These are phyloP conservation scores for Irpex rosettiformis DNA, from an alignment of 1,284 basidiomycete species.

Conservation along the genomic window DNA sequence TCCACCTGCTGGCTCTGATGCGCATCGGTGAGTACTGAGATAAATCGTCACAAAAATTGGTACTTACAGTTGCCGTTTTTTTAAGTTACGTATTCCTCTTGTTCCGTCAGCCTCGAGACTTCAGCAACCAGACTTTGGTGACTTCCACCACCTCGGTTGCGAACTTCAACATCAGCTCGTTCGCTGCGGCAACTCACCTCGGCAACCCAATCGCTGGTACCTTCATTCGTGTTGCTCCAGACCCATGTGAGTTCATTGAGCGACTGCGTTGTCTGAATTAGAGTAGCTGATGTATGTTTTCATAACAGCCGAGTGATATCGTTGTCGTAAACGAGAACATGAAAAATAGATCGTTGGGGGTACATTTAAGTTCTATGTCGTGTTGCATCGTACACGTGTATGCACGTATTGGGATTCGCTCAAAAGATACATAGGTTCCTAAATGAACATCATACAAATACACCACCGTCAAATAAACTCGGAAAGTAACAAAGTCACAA, in stretches of 20 bases:
- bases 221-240: conserved; percentile 36
- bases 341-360: too few species aligned
- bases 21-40: conserved; percentile 40
- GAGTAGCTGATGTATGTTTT: too few species aligned
- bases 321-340: too few species aligned
- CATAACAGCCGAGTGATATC: too few species aligned
- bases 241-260: neutral
- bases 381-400: too few species aligned
- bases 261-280: too few species aligned
- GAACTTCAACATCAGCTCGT: conserved; percentile 43
- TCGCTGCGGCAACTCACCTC: conserved; percentile 38
- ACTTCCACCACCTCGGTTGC: conserved; percentile 34
- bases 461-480: too few species aligned
- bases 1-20: conserved; percentile 46
- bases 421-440: too few species aligned
- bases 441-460: too few species aligned
- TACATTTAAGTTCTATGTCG: too few species aligned
- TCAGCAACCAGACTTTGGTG: conserved; percentile 39
- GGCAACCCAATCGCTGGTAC: conserved; percentile 46
- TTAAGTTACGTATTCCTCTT: conserved; percentile 42
- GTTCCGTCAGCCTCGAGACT: conserved; percentile 41
- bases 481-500: too few species aligned
- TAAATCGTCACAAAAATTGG: neutral
- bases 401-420: too few species aligned
- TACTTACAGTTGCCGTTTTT: neutral